A percentile compares a stretch with the other conserved stretches of the same genome.
Conservation (phyloP, 176 grass and related monocot genomes). For the bread wheat (Triticum aestivum) region IWGSC_CS_RefSeq_v2.1 NC_057806.1:556989197-556989696, state of each 20-base stretch:
- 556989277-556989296: conserved; percentile 74
- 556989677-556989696: conserved; percentile 15
- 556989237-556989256: conserved; percentile 72
- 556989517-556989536: too few species aligned
- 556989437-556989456: conserved; percentile 83
- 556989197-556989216: conserved; percentile 77
- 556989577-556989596: too few species aligned
- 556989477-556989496: too few species aligned
- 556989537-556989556: too few species aligned
- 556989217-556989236: conserved; percentile 62
- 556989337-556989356: not conserved
- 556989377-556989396: conserved; percentile 79
- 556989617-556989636: conserved; percentile 34
- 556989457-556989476: too few species aligned
- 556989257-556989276: conserved; percentile 54
- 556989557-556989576: too few species aligned
- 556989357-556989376: conserved; percentile 61
- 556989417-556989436: conserved; percentile 63
- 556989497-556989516: too few species aligned
- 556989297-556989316: conserved; percentile 23
- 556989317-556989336: conserved; percentile 8
- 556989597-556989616: conserved; percentile 74
- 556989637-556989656: conserved; percentile 27
- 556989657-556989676: conserved; percentile 22
- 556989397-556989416: conserved; percentile 82